These are phyloP conservation scores for Rosa hybrid DNA, from an alignment of 331 rosid genomes.

Conservation along the genomic window DNA sequence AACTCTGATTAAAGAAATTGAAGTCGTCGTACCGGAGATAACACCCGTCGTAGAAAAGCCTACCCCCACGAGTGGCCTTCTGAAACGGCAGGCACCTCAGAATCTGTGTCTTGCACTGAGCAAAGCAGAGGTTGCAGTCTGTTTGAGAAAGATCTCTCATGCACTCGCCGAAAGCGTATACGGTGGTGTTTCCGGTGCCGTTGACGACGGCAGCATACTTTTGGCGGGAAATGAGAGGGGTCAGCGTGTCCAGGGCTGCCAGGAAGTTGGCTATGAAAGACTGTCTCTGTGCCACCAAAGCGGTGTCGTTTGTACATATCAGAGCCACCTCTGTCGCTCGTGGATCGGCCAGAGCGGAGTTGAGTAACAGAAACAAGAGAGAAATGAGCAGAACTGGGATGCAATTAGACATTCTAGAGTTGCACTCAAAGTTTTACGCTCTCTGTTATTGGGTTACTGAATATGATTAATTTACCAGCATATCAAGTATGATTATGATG, in stretches of 20 bases:
- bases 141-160: constrained; percentile 54
- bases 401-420: background rate
- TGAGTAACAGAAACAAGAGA: constrained; percentile 3
- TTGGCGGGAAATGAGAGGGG: constrained; percentile 35
- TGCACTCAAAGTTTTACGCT: background rate
- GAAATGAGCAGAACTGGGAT: constrained; percentile 19
- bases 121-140: constrained; percentile 71
- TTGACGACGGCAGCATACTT: constrained; percentile 43
- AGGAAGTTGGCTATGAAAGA: constrained; percentile 46
- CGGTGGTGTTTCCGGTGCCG: constrained; percentile 50
- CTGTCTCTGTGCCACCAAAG: constrained; percentile 30
- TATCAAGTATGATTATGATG: background rate
- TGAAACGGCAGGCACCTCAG: constrained; percentile 62
- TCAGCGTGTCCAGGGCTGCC: constrained; percentile 50
- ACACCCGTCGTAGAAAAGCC: constrained; percentile 67
- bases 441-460: background rate
- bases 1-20: constrained; percentile 52
- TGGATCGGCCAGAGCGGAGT: constrained; percentile 45
- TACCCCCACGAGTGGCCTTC: constrained; percentile 56
- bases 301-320: constrained; percentile 58
- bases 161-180: constrained; percentile 67
- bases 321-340: constrained; percentile 55
- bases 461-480: background rate
- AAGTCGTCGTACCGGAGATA: constrained; percentile 61
- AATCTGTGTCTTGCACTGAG: constrained; percentile 63